Evolutionary conservation across 345 rosid genomes (phyloP), one percentile per base, ranked within the genome.

Genomic region (Cardamine occulta): DNA sequence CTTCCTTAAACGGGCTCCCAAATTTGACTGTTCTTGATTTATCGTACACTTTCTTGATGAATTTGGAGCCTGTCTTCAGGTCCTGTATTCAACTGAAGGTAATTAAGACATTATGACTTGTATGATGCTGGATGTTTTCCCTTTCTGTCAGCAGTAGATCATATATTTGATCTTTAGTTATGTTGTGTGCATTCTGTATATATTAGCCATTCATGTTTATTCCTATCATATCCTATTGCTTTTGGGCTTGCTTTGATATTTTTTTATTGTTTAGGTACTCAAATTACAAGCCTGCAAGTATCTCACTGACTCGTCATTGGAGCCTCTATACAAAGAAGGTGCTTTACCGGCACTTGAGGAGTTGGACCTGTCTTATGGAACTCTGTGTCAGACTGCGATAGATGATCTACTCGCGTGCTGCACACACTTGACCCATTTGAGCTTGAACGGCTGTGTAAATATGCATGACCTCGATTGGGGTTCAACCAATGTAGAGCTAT

Each of bases 381-480:
- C 98, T 66, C 88, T 95, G 19, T 86, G 94, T 74, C 96, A 88
- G 80, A 87, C 93, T 42, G 96, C 99, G 64, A 90, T 95, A 66
- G 98, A 90, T 85, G 93, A 93, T 83, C 93, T 95, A 78, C 98
- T 95, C 84, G 87, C 94, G 24, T 87, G 79, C 79, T 92, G 98
- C 83, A 91, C 93, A 10, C 94, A 89, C 76, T 88, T 95, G 71
- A 95, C 96, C 62, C 99, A 90, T 71, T 74, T 93, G 83, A 92
- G 97, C 84, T 87, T 95, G 87, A 93, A 89, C 62, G 99, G 97
- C 70, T 95, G 97, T 76, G 83, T 79, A 48, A 95, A 93, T 76
- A 87, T 95, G 96, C 98, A 93, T 77, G 96, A 95, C 85, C 89
- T 95, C 55, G 86, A 91, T 76, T 95, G 98, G 99, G 90, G 87